A percentile compares a stretch with the other conserved stretches of the same genome.
Conservation (phyloP, 176 grass and related monocot species). For the Raddia distichophylla region DNA sequence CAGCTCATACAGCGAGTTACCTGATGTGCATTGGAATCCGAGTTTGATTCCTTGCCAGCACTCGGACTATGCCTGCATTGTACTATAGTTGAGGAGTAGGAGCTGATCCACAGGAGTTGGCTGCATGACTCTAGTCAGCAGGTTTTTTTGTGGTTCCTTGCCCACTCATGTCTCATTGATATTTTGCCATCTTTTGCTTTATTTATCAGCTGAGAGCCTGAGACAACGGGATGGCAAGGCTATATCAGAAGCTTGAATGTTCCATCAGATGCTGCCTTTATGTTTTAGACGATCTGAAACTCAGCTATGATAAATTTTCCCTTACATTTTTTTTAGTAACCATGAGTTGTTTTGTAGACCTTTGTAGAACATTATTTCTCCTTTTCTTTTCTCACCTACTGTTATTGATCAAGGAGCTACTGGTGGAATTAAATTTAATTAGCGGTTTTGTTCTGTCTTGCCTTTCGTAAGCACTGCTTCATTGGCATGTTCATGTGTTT, state of each 20-base stretch:
- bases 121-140: conserved; percentile 39
- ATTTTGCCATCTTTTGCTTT: conserved; percentile 31
- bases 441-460: not conserved
- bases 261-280: conserved; percentile 7
- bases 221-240: conserved; percentile 14
- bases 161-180: conserved; percentile 32
- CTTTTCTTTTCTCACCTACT: conserved; percentile 38
- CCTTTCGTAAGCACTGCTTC: conserved; percentile 10
- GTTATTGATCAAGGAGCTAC: conserved; percentile 57
- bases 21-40: not conserved
- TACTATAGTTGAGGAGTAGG: conserved; percentile 40
- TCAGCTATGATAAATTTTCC: conserved; percentile 30
- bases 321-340: conserved; percentile 19
- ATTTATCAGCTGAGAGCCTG: conserved; percentile 32
- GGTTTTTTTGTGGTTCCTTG: conserved; percentile 38
- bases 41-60: not conserved
- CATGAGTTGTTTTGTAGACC: conserved; percentile 45
- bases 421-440: conserved; percentile 36
- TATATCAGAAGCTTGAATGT: conserved; percentile 14
- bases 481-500: conserved; percentile 17
- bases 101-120: conserved; percentile 30
- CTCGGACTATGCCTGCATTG: not conserved
- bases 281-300: conserved; percentile 47
- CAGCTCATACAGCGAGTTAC: conserved; percentile 5
- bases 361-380: conserved; percentile 8